Evolutionary conservation across 2,329 filamentous ascomycete species (phyloP).

Genomic region (Fusarium sterilihyphosum): DNA sequence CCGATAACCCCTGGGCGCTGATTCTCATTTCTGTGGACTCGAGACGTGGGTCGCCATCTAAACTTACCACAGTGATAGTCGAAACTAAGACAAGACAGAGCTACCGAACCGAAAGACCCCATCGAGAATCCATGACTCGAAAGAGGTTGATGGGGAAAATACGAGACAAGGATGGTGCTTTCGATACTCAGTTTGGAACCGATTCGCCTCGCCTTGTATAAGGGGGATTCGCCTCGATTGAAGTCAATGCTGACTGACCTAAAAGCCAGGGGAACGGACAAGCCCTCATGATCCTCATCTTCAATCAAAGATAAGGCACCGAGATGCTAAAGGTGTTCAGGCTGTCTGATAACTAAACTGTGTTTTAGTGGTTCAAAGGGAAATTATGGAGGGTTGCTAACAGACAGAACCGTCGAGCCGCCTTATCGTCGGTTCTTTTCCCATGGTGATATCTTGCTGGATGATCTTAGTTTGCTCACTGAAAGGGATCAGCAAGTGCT

Average conservation of each 20-base stretch:
- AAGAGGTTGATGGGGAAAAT: conserved; percentile 1
- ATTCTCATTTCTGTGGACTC: conserved; percentile 15
- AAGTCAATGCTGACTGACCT: neutral
- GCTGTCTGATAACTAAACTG: conserved; percentile 9
- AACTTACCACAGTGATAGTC: neutral
- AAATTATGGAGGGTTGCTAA: conserved; percentile 34
- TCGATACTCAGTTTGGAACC: conserved; percentile 1
- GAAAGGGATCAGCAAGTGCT: neutral
- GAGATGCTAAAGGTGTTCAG: neutral
- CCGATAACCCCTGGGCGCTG: neutral
- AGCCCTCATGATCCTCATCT: neutral
- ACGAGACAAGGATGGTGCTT: neutral
- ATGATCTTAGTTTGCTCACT: neutral
- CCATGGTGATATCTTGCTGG: conserved; percentile 1
- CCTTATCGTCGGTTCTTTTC: conserved; percentile 30
- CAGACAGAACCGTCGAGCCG: conserved; percentile 1
- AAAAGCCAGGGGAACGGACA: conserved; percentile 2
- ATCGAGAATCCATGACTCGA: conserved; percentile 16
- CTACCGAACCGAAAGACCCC: neutral
- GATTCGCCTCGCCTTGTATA: neutral
- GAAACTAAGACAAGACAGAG: conserved; percentile 3
- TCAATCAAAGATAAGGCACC: conserved; percentile 32
- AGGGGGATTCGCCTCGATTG: neutral
- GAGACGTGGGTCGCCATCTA: conserved; percentile 16
- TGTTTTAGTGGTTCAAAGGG: conserved; percentile 27